Evolutionary conservation across 441 rosid genomes (phyloP).

Genomic region (Pelargonium australe): DNA sequence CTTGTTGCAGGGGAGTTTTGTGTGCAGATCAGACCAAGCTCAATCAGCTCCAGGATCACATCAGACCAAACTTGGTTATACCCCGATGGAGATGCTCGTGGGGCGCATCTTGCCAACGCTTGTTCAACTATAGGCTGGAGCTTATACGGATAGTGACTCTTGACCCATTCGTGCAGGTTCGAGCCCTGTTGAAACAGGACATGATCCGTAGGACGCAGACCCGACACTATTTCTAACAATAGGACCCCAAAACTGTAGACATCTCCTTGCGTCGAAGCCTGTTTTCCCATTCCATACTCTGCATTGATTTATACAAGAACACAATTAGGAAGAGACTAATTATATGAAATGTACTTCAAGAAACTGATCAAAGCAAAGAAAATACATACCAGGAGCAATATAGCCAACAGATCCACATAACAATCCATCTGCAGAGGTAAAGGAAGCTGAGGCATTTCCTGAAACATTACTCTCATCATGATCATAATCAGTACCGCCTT

Average conservation of each 20-base stretch:
- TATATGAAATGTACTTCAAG: neutral
- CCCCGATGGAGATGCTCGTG: slow-evolving; percentile 34
- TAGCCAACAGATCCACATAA: slow-evolving; percentile 40
- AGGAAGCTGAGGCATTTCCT: neutral
- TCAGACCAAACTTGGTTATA: slow-evolving; percentile 28
- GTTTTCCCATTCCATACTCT: slow-evolving; percentile 37
- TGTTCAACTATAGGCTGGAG: slow-evolving; percentile 37
- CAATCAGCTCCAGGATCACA: slow-evolving; percentile 37
- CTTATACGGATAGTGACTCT: slow-evolving; percentile 32
- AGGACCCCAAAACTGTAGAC: slow-evolving; percentile 39
- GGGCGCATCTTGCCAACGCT: slow-evolving; percentile 30
- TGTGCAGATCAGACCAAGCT: slow-evolving; percentile 52
- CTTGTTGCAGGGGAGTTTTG: slow-evolving; percentile 41
- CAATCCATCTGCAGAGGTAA: slow-evolving; percentile 39
- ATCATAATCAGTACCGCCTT: slow-evolving; percentile 30
- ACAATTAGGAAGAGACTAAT: no score
- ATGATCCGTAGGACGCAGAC: slow-evolving; percentile 29
- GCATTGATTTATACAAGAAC: neutral
- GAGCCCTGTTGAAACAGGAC: slow-evolving; percentile 27
- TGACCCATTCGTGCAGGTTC: slow-evolving; percentile 38
- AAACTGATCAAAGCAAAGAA: neutral
- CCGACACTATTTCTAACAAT: slow-evolving; percentile 36
- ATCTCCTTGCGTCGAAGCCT: slow-evolving; percentile 34
- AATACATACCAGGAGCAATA: slow-evolving; percentile 37
- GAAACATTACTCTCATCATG: slow-evolving; percentile 26